Conservation (phyloP, 352 stramenopile species). For the Pseudoperonospora humuli region DNA sequence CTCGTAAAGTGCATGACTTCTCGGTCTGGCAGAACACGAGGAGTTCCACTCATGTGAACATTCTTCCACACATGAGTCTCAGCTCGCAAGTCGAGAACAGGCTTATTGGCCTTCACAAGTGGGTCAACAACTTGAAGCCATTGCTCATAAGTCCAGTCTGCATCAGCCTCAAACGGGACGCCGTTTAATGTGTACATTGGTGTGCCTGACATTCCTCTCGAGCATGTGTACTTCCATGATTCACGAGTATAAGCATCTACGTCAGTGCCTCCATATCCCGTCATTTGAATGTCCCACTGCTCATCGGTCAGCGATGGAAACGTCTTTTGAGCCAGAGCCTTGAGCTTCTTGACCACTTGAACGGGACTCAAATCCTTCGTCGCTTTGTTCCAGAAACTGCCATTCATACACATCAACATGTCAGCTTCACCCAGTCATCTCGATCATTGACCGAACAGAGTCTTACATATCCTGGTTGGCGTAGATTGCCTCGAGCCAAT, state of each 20-base stretch:
- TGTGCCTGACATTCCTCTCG: slow-evolving; percentile 61
- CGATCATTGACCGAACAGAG: background rate
- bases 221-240: slow-evolving; percentile 80
- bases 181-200: slow-evolving; percentile 77
- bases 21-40: slow-evolving; percentile 38
- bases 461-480: slow-evolving; percentile 64
- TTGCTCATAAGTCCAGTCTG: slow-evolving; percentile 58
- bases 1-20: slow-evolving; percentile 47
- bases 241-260: slow-evolving; percentile 49
- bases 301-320: slow-evolving; percentile 52
- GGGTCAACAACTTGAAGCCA: slow-evolving; percentile 51
- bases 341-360: slow-evolving; percentile 58
- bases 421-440: background rate
- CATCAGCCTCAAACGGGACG: slow-evolving; percentile 60
- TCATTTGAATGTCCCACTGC: slow-evolving; percentile 70
- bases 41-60: slow-evolving; percentile 33
- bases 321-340: slow-evolving; percentile 49
- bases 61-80: slow-evolving; percentile 44
- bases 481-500: slow-evolving; percentile 77
- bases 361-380: slow-evolving; percentile 71
- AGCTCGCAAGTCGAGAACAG: slow-evolving; percentile 20
- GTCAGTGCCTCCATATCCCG: slow-evolving; percentile 61
- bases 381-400: slow-evolving; percentile 69
- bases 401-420: background rate
- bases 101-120: slow-evolving; percentile 34